phyloP scores from a whole-genome alignment of 768 basidiomycete genomes.

The Postia placenta region DNA sequence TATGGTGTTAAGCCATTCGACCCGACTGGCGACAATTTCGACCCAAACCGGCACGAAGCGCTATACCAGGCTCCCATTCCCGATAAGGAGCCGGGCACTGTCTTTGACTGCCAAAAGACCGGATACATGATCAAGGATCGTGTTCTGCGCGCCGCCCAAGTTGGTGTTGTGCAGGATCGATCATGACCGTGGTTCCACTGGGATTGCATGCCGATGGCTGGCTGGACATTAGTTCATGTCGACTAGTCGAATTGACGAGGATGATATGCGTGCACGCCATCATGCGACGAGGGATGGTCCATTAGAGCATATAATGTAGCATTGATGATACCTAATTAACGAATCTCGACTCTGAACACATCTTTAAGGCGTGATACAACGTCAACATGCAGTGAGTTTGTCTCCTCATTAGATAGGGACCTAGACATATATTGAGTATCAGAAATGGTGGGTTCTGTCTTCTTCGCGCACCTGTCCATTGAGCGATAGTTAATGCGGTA shows the following conservation, averaged over 20 bases:
- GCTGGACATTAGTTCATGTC: not conserved
- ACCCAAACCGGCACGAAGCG: conserved; percentile 94
- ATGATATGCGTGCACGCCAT: not conserved
- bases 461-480: conserved; percentile 75
- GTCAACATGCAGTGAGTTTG: conserved; percentile 68
- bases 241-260: not conserved
- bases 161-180: conserved; percentile 82
- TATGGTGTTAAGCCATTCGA: conserved; percentile 91
- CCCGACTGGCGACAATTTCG: conserved; percentile 87
- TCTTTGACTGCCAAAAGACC: conserved; percentile 85
- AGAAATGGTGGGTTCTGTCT: not conserved
- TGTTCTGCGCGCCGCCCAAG: conserved; percentile 90
- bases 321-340: conserved; percentile 45
- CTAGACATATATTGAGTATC: conserved; percentile 32
- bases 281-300: not conserved
- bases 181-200: too few species aligned
- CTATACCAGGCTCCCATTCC: conserved; percentile 89
- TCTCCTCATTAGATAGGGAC: conserved; percentile 85
- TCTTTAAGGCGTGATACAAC: conserved; percentile 51
- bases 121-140: conserved; percentile 96
- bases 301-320: conserved; percentile 16
- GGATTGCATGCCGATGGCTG: conserved; percentile 4
- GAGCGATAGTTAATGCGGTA: conserved; percentile 93
- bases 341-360: conserved; percentile 80
- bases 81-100: conserved; percentile 83